Evolutionary conservation across 2,329 filamentous ascomycete species (phyloP).

Genomic region (Rhynchosporium agropyri): DNA sequence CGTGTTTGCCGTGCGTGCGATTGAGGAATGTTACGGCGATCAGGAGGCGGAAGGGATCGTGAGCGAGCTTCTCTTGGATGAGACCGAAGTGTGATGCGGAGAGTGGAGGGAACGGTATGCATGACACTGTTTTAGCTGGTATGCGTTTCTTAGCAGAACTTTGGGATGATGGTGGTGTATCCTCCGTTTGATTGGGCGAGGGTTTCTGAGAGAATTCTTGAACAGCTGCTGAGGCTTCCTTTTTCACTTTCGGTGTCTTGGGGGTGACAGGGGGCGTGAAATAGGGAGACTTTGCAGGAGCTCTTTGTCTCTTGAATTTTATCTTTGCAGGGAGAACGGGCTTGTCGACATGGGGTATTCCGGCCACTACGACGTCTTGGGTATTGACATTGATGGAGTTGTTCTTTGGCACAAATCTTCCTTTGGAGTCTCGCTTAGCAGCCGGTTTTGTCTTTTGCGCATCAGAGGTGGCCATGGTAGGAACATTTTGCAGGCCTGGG

Average conservation of each 20-base stretch:
- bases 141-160: slow-evolving; percentile 29
- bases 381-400: not conserved
- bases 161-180: not conserved
- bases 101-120: slow-evolving; percentile 69
- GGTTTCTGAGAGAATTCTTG: not conserved
- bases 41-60: slow-evolving; percentile 77
- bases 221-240: not conserved
- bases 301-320: slow-evolving; percentile 30
- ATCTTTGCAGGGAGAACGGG: slow-evolving; percentile 1
- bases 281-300: slow-evolving; percentile 40
- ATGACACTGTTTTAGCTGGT: slow-evolving; percentile 47
- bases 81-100: slow-evolving; percentile 69
- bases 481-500: not conserved
- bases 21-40: slow-evolving; percentile 85
- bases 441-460: not conserved
- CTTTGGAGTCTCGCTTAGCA: slow-evolving; percentile 22
- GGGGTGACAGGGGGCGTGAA: slow-evolving; percentile 32
- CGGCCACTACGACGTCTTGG: not conserved
- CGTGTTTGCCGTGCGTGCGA: slow-evolving; percentile 71
- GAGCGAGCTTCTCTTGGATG: slow-evolving; percentile 77
- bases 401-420: slow-evolving; percentile 22
- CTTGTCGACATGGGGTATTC: not conserved
- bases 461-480: not conserved
- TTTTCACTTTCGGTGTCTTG: slow-evolving; percentile 15
- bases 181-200: slow-evolving; percentile 17